Evolutionary conservation across 2,329 filamentous ascomycete genomes (phyloP), one percentile per base, ranked within the genome.

Genomic region (Aschersonia sp.): DNA sequence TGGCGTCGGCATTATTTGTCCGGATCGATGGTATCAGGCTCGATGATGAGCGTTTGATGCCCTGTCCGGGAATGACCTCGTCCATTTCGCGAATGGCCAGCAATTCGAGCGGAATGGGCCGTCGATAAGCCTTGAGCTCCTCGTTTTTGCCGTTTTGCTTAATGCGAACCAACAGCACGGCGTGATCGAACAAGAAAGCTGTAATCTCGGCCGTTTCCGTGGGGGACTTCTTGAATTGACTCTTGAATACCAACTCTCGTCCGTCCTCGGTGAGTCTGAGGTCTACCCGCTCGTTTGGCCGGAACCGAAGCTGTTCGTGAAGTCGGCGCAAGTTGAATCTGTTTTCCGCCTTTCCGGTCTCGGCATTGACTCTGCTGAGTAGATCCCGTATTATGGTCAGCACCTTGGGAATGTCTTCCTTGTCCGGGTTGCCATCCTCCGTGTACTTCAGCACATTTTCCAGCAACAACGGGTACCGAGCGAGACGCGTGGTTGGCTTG

Each of bases 51-150:
- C 92, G 77, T 68, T 95, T 97, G 35, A 88, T 73, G 30, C 89
- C 89, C 45, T 82, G 66, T 53, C 78, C 82, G 3, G 89, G 89
- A 42, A 95, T 86, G 31, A 97, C 82, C 61, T 96, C 89, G 47
- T 97, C 91, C 91, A 98, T 97, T 61, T 97, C 91, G 47, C 85
- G 83, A 55, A 98, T 97, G 30, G 92, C 82, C 12, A 98, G 74
- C 5, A 98, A 74, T 62, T 98, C 92, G 32, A 98, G 70, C 10
- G 92, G 92, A 55, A 98, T 98, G 1, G 92, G 92, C 53, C 80
- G 87, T 58, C 89, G 80, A 65, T 97, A 97, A 1, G 95, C 92
- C 61, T 94, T 92, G 52, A 94, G 83, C 61, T 97, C 91, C 63
- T 98, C 92, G 43, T 79, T 79, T 70, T 97, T 97, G 63, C 92